Percentiles rank a stretch among this genome's conserved stretches.
Conservation (phyloP, 2,329 filamentous ascomycete species). For the Paecilomyces variotii region DNA sequence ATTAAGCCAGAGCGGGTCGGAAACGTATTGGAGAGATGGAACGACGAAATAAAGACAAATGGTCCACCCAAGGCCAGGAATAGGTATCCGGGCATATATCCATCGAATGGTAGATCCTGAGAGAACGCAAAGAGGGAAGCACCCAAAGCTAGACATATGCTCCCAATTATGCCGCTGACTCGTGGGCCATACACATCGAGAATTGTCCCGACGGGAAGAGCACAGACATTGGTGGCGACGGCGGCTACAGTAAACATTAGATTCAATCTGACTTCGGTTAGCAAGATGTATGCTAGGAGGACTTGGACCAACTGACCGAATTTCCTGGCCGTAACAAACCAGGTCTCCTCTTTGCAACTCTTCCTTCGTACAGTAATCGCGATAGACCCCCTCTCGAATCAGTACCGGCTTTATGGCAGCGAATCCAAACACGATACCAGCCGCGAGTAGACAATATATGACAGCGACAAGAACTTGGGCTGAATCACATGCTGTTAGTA, state of each 20-base stretch:
- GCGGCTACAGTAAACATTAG: slow-evolving; percentile 90
- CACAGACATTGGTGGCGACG: slow-evolving; percentile 79
- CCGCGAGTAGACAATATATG: slow-evolving; percentile 66
- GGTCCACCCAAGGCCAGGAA: slow-evolving; percentile 71
- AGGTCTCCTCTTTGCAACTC: slow-evolving; percentile 43
- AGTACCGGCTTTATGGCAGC: slow-evolving; percentile 77
- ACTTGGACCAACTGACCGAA: slow-evolving; percentile 31
- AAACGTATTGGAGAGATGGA: slow-evolving; percentile 79
- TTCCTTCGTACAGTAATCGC: slow-evolving; percentile 51
- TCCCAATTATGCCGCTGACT: slow-evolving; percentile 64
- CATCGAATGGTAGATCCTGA: slow-evolving; percentile 60
- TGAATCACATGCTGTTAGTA: slow-evolving; percentile 25
- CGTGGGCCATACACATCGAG: slow-evolving; percentile 76
- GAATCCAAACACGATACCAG: slow-evolving; percentile 77
- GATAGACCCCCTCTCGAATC: slow-evolving; percentile 64
- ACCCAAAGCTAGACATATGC: slow-evolving; percentile 60
- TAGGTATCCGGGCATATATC: slow-evolving; percentile 64
- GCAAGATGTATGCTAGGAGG: not conserved
- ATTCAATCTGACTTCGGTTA: slow-evolving; percentile 52
- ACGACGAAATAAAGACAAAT: slow-evolving; percentile 74
- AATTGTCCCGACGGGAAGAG: slow-evolving; percentile 75
- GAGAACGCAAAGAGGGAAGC: slow-evolving; percentile 65
- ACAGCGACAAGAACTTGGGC: slow-evolving; percentile 63
- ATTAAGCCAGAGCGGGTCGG: slow-evolving; percentile 70
- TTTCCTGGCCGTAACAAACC: slow-evolving; percentile 52